These are phyloP conservation scores for Taphrina confusa DNA, from an alignment of 1,139 yeast genomes.

Conservation along the genomic window DNA sequence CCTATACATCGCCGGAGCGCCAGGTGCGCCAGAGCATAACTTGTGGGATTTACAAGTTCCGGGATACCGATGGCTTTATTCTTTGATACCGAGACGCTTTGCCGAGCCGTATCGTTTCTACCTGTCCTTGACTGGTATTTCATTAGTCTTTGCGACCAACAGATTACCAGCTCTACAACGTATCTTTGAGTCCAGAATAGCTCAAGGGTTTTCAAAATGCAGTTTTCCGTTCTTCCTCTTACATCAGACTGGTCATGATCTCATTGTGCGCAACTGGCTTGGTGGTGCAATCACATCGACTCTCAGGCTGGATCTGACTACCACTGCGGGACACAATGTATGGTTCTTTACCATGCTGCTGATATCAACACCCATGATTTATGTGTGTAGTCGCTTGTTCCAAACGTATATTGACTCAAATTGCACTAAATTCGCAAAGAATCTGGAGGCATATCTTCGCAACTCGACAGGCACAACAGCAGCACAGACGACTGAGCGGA, in stretches of 20 bases:
- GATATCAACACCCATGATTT: background rate
- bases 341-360: slow-evolving; percentile 3
- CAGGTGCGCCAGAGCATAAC: slow-evolving; percentile 6
- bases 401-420: background rate
- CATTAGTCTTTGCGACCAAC: slow-evolving; percentile 1
- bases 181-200: slow-evolving; percentile 2
- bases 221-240: slow-evolving; percentile 21
- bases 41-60: background rate
- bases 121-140: slow-evolving; percentile 10
- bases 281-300: background rate
- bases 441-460: background rate
- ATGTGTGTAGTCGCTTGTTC: background rate
- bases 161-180: slow-evolving; percentile 2
- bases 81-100: slow-evolving; percentile 2
- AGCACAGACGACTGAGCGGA: background rate
- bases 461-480: background rate
- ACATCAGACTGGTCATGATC: slow-evolving; percentile 4
- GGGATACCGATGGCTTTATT: slow-evolving; percentile 14
- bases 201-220: slow-evolving; percentile 9
- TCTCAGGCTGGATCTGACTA: background rate
- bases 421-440: background rate
- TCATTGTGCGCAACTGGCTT: background rate
- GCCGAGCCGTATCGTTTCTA: slow-evolving; percentile 22
- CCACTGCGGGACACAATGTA: background rate
- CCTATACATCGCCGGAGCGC: slow-evolving; percentile 23